Evolutionary conservation across 441 rosid genomes (phyloP).

Genomic region (Adansonia rubrostipa): DNA sequence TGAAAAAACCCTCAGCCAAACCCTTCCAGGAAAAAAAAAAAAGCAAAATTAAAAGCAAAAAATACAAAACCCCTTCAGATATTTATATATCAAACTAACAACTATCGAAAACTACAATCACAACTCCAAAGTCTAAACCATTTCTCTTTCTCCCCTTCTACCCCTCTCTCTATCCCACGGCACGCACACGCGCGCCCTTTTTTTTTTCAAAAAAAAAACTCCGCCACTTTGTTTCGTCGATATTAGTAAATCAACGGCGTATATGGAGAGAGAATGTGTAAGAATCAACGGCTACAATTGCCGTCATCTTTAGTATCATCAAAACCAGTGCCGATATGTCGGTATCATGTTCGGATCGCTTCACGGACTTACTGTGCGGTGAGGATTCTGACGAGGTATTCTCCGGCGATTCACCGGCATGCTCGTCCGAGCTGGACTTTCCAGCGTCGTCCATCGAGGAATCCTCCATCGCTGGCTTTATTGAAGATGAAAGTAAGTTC

Average conservation of each 20-base stretch:
- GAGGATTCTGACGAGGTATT: slow-evolving; percentile 64
- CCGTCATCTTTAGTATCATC: neutral
- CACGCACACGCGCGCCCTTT: neutral
- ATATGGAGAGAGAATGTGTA: slow-evolving; percentile 51
- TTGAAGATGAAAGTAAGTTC: slow-evolving; percentile 74
- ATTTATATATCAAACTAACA: slow-evolving; percentile 59
- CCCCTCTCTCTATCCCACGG: neutral
- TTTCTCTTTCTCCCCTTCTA: slow-evolving; percentile 2
- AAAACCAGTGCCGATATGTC: slow-evolving; percentile 41
- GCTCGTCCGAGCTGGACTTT: slow-evolving; percentile 70
- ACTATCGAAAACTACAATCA: slow-evolving; percentile 12
- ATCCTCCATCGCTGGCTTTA: slow-evolving; percentile 71
- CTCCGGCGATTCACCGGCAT: slow-evolving; percentile 68
- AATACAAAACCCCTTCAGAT: slow-evolving; percentile 24
- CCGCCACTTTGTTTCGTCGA: neutral
- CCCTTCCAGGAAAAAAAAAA: no score
- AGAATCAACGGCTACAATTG: slow-evolving; percentile 21
- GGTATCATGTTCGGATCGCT: slow-evolving; percentile 50
- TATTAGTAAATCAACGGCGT: neutral
- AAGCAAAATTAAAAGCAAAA: no score
- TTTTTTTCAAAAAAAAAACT: neutral
- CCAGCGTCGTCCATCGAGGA: slow-evolving; percentile 50
- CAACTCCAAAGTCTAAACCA: slow-evolving; percentile 6
- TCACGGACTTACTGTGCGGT: slow-evolving; percentile 72
- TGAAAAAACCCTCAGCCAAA: no score